phyloP scores from a whole-genome alignment of 2,329 filamentous ascomycete genomes.

The Monilinia fructigena region DNA sequence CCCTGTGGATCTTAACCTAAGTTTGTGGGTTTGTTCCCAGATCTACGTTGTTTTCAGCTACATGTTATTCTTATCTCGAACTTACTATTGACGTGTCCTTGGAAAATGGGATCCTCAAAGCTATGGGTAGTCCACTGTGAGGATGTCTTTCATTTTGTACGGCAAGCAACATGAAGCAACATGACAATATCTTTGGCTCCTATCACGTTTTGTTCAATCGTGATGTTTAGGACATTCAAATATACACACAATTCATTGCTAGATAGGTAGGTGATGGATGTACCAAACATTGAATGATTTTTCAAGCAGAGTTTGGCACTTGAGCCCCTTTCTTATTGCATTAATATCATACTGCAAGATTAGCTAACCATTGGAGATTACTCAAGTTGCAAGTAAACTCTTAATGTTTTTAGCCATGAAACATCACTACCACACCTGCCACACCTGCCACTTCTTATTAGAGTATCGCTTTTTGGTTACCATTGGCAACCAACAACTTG shows the following conservation, averaged over 20 bases:
- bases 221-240: background rate
- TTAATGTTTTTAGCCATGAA: background rate
- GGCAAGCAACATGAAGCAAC: background rate
- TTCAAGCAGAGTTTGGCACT: background rate
- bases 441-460: background rate
- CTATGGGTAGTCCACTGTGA: constrained; percentile 5
- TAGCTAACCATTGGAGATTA: background rate
- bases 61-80: background rate
- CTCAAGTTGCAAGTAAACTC: background rate
- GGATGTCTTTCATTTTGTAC: background rate
- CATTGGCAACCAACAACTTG: background rate
- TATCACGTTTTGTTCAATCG: background rate
- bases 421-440: background rate
- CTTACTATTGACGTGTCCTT: background rate
- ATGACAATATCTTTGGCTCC: background rate
- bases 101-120: background rate
- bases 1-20: background rate
- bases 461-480: background rate
- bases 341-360: background rate
- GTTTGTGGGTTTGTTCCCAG: background rate
- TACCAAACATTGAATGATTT: background rate
- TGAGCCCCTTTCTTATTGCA: background rate
- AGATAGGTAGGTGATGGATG: background rate
- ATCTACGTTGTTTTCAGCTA: background rate
- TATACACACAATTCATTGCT: background rate